These are phyloP conservation scores for Fusarium dimerum DNA, from an alignment of 2,329 filamentous ascomycete genomes.

Conservation along the genomic window DNA sequence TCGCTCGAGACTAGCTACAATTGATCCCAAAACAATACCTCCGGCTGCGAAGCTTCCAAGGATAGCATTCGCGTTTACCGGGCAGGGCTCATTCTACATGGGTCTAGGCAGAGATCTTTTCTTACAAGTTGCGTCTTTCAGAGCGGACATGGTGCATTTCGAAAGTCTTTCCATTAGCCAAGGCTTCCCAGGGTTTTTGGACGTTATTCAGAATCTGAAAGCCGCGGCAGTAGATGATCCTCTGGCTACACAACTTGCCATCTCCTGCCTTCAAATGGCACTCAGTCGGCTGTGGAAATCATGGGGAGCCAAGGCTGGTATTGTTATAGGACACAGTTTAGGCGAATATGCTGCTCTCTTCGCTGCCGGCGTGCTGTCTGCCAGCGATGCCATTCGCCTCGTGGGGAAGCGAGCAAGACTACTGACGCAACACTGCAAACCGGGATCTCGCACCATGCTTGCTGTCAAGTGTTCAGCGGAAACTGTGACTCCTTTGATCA, in stretches of 20 bases:
- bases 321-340: conserved; percentile 51
- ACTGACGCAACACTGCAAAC: conserved; percentile 54
- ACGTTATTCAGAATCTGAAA: conserved; percentile 45
- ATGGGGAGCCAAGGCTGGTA: conserved; percentile 40
- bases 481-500: conserved; percentile 3
- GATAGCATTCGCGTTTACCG: conserved; percentile 47
- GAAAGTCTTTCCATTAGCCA: conserved; percentile 33
- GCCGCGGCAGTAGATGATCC: conserved; percentile 21
- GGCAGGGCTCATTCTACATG: conserved; percentile 42
- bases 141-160: conserved; percentile 34
- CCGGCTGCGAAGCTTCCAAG: conserved; percentile 16
- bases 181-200: conserved; percentile 40
- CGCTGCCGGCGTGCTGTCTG: conserved; percentile 59
- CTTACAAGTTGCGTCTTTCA: conserved; percentile 32
- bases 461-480: conserved; percentile 15
- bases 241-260: conserved; percentile 38
- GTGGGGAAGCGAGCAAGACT: conserved; percentile 60
- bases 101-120: conserved; percentile 38
- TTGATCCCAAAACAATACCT: conserved; percentile 18
- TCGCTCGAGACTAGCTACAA: conserved; percentile 3
- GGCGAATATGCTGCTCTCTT: conserved; percentile 65
- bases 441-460: conserved; percentile 30
- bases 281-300: conserved; percentile 35
- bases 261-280: conserved; percentile 43
- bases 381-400: conserved; percentile 60